Evolutionary conservation across 768 basidiomycete species (phyloP), one percentile per base, ranked within the genome.

Genomic region (Vararia minispora): DNA sequence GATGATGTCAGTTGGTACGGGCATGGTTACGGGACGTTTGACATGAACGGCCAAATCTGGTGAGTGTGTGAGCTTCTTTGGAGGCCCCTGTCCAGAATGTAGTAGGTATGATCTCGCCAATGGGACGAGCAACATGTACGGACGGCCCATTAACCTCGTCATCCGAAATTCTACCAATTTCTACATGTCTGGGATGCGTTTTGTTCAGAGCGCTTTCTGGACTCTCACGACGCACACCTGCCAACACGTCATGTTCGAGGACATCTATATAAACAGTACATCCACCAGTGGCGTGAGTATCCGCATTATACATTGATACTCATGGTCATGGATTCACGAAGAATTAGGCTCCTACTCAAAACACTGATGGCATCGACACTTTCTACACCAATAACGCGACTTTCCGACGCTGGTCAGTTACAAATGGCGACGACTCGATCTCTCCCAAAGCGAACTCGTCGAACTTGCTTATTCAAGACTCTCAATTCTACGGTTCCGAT

Each of bases 161-260:
- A 59, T 65, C 37, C 49, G 52, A 12, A 56, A 63, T 21, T 58
- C 61, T 4, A 63, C 52, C 10, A 49, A 62, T 27, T 62, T 62
- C 9, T 40, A 50, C 3, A 57, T 63, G 37, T 46, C 50, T n/a
- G 60, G 61, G 16, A 46, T 63, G 29, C 56, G 59, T 33, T 59
- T 66, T 33, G 54, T 65, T 17, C 64, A 65, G 39, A 61, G 60
- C 14, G 62, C 62, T 39, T 62, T 63, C 44, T 66, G 64, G 64
- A 63, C 64, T 2, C 62, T 60, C 50, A 51, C 60, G 16, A 47
- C 63, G 22, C 57, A 53, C 24, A 40, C 50, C 18, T 60, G 61
- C 16, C 52, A 58, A 34, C 56, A 62, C 35, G 51, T 66, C 24
- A 43, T 61, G 18, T 49, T 64, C 40, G 55, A 60, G 34, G 55